Evolutionary conservation across 257 asterid species (phyloP).

Genomic region (Nicotiana benthamiana): DNA sequence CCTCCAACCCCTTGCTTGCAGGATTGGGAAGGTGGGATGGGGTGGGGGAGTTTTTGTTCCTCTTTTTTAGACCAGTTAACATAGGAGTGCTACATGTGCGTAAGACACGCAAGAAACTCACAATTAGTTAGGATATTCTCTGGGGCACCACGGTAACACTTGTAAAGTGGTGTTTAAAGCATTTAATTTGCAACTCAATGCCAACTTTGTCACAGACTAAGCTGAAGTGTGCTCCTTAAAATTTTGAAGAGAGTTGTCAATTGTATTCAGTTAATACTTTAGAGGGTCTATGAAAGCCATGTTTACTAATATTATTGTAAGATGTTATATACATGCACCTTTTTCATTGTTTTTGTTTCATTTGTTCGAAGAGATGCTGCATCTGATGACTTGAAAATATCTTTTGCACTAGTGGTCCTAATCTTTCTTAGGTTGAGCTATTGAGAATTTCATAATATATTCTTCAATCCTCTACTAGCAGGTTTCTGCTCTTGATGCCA

Average conservation of each 20-base stretch:
- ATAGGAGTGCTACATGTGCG: background rate
- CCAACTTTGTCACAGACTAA: background rate
- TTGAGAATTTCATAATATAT: background rate
- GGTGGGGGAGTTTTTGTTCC: background rate
- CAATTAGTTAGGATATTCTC: background rate
- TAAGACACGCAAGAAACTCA: background rate
- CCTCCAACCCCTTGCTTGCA: background rate
- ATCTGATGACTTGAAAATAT: background rate
- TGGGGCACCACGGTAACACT: background rate
- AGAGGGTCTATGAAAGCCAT: background rate
- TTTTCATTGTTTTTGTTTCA: background rate
- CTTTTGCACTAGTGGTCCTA: background rate
- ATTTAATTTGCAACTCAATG: background rate
- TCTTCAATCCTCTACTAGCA: slow-evolving; percentile 22
- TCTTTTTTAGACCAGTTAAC: background rate
- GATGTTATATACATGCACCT: background rate
- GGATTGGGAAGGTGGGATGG: background rate
- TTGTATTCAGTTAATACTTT: background rate
- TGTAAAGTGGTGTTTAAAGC: background rate
- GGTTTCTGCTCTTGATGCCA: slow-evolving; percentile 83
- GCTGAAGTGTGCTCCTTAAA: background rate
- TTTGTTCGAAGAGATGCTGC: background rate
- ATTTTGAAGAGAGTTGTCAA: background rate
- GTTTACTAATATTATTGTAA: background rate
- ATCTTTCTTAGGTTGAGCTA: background rate